These are phyloP conservation scores for Zizania latifolia DNA, from an alignment of 176 grass and related monocot species.

Conservation along the genomic window DNA sequence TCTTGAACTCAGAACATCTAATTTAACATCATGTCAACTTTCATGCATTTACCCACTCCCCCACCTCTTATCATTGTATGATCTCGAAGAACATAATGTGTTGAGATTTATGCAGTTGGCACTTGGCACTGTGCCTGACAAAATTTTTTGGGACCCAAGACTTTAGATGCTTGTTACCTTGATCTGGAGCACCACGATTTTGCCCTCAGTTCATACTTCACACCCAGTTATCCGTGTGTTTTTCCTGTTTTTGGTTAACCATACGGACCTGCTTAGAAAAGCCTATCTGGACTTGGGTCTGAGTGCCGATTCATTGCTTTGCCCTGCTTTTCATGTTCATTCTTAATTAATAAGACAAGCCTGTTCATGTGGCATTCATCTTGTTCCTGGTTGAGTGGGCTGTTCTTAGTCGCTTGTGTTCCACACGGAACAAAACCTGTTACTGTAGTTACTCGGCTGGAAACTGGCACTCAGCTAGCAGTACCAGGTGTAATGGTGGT, in stretches of 20 bases:
- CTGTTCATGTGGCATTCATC: too few species aligned
- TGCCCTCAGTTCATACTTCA: not conserved
- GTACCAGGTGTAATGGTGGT: not conserved
- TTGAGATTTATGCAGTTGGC: not conserved
- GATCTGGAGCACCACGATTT: not conserved
- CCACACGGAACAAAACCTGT: not conserved
- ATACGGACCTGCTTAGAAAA: not conserved
- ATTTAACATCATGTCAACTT: not conserved
- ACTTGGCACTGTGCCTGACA: not conserved
- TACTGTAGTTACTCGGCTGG: not conserved
- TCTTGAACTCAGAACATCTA: not conserved
- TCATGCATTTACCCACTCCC: not conserved
- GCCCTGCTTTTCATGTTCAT: not conserved
- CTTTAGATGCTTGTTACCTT: not conserved
- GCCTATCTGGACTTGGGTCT: not conserved
- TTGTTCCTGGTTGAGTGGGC: not conserved
- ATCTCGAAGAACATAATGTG: not conserved
- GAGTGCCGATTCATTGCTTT: not conserved
- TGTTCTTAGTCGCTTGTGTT: not conserved
- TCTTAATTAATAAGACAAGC: too few species aligned
- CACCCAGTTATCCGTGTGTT: not conserved
- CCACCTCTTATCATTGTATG: not conserved
- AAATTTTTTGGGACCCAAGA: not conserved
- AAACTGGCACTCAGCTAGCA: not conserved
- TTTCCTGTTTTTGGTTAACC: not conserved